Base-by-base conservation (phyloP, 129 eudicot species). In the Artemisia tridentata region DNA sequence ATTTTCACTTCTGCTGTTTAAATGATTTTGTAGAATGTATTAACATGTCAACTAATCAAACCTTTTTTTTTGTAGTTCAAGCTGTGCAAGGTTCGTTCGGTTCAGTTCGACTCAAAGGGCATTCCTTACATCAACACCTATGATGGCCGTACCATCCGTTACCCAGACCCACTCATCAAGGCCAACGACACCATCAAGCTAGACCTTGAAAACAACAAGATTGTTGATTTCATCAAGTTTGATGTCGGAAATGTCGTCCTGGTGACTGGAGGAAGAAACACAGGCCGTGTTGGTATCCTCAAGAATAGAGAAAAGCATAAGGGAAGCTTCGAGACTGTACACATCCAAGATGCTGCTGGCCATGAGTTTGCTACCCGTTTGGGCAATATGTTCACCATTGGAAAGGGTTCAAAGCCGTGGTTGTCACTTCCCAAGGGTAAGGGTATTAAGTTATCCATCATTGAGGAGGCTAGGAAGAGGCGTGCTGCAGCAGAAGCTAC, bases 391-490 rank as follows among this genome's bases (percentile, higher is more conserved):
- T 85, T 81, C 17, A 85, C 83, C 19, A 63, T 85, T 5, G 91
- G 91, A 17, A 83, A 86, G 67, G 91, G 91, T 21, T 69, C 91
- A 16, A 86, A 86, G 60, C 91, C 91, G 1, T 86, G 91, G 91
- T 88, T 86, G 9, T 86, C 91, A 16, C 84, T 86, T 0, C 91
- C 91, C 18, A 86, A 86, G 83, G 91, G 91, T 0, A 86, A 83
- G 60, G 91, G 91, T 80, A 86, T 86, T 31, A 86, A 86, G 78
- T 49, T 83, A 52, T 73, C 91, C 16, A 80, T 86, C 43, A 83
- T 86, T 4, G 91, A 86, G 49, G 91, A 86, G 72, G 85, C 87
- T 11, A 76, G 85, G 43, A 86, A 86, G 78, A 83, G 91, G 58
- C 78, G 50, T 11, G 79, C 85, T 11, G 79, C 79, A 16, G 81